Base-by-base conservation (phyloP, 2,329 filamentous ascomycete genomes). In the Mariannaea sp. region DNA sequence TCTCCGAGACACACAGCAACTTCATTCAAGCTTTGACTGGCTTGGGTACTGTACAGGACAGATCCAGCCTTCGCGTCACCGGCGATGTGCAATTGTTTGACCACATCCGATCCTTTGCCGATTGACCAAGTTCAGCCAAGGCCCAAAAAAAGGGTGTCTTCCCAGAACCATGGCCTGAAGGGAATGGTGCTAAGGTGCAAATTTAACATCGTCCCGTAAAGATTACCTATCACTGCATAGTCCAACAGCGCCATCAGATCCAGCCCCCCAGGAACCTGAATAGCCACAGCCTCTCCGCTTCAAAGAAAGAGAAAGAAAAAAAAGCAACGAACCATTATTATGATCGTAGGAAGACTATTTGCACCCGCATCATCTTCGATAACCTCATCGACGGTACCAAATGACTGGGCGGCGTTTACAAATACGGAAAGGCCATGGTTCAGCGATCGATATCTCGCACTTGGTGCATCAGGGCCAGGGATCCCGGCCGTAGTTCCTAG, bases 401-500 rank as follows among this genome's bases (percentile, higher is more conserved):
- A 20, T 44, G 19, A 19, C 38, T 33, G 44, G 50, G 39, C 50
- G 27, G 42, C 39, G 49, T 32, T 42, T 29, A 53, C 49, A 42
- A 17, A 53, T 41, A 42, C 30, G 39, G 44, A 40, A 42, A 38
- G 47, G 27, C 47, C 60, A 56, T 60, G 60, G 56, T 61, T 58
- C 55, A 58, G 51, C 65, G 59, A 61, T 61, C 58, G 59, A 47
- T 57, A 65, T 62, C 64, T 65, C 47, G 61, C 60, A 56, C 61
- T 65, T 49, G 56, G 58, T 30, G 53, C 51, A 51, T 53, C 61
- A 55, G 54, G 53, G 39, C 56, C 59, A 65, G 62, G 62, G 63
- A 62, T 59, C 64, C 63, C 53, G 53, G 63, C 41, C 38, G 20
- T 48, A 49, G 63, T 66, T 66, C 64, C 64, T 65, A 61, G 62